Base-by-base conservation (phyloP, 805 yeast genomes). In the Candida schatavii region DNA sequence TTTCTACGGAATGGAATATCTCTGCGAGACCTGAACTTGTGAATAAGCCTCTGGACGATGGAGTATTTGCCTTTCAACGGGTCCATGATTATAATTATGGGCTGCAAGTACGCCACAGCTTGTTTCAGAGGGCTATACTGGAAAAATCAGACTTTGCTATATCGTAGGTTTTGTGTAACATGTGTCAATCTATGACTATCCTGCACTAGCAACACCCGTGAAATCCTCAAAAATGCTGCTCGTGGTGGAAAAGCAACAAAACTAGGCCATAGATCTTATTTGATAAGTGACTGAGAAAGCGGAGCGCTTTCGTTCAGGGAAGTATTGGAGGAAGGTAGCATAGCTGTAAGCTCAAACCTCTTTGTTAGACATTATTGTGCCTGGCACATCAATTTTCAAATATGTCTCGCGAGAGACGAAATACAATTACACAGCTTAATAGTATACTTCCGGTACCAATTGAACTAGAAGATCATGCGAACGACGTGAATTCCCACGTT, bases 1-100 rank as follows among this genome's bases (percentile, higher is more conserved):
- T 71, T 74, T 41, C 72, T 73, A 31, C 95, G 72, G 58, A 85
- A 80, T 0, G 95, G 95, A 3, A 86, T 71, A 35, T 68, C 74
- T 34, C 82, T 62, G 3, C 84, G 59, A 0, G 89, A 73, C 51
- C 74, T 76, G 79, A 82, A 86, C 49, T 68, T 67, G 59, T 77
- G 75, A 41, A 72, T 65, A 0, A 77, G 43, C 37, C 76, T 75
- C 55, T 70, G 77, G 66, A 74, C 68, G 4, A 69, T 57, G 1
- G 84, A 68, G 32, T 80, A 70, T 43, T 78, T 69, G 18, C 63
- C 65, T 22, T 64, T 64, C 32, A 81, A 55, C 17, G 73, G 75
- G 44, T 78, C 81, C 80, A 77, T 77, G 18, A 31, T 39, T 15
- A 7, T n/a, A n/a, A n/a, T n/a, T n/a, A n/a, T n/a, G n/a, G n/a